Percentiles rank a stretch among this genome's conserved stretches.
Conservation (phyloP, 2,329 filamentous ascomycete species). For the Aspergillus sp. region DNA sequence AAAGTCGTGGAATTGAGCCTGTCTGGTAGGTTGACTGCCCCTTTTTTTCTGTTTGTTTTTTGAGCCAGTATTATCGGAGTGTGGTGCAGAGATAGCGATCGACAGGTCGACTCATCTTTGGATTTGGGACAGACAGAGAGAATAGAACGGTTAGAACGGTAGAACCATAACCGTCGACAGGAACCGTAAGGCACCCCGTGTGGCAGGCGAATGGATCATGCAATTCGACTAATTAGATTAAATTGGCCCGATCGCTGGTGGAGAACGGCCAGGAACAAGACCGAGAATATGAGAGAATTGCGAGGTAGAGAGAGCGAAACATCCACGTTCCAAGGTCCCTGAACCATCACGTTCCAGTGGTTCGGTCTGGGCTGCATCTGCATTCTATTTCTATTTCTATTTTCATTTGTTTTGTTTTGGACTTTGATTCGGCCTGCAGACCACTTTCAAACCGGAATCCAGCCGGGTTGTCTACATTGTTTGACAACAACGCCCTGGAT, state of each 20-base stretch:
- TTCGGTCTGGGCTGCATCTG: neutral
- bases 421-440: no score
- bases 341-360: neutral
- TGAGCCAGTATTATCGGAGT: neutral
- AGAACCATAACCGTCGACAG: neutral
- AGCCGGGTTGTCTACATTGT: neutral
- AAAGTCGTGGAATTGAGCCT: neutral
- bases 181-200: neutral
- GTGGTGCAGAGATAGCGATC: neutral
- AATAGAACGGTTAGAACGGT: neutral
- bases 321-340: neutral
- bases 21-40: neutral
- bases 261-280: no score
- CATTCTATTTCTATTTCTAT: neutral
- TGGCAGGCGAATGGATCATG: neutral
- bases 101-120: neutral
- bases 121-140: neutral
- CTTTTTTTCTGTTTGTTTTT: neutral
- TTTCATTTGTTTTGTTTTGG: neutral
- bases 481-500: neutral
- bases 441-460: neutral
- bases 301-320: no score
- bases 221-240: neutral
- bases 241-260: neutral
- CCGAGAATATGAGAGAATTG: neutral